Evolutionary conservation across 1,284 basidiomycete species (phyloP), one percentile per base, ranked within the genome.

Genomic region (Ceratobasidium sp.): DNA sequence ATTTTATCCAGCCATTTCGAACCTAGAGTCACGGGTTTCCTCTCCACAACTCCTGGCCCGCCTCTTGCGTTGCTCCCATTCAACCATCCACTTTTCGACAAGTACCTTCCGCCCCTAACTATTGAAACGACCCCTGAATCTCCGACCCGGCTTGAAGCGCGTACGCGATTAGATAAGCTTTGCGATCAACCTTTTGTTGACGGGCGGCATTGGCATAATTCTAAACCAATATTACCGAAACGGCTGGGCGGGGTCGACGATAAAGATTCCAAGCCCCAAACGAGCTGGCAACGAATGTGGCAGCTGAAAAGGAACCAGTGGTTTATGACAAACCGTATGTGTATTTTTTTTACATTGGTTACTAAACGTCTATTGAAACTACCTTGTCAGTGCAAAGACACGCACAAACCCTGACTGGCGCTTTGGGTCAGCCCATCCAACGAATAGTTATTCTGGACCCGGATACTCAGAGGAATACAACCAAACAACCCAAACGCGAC

Each of bases 321-420:
- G 1, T 88, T 87, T 79, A 90, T 90, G 87, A 81, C 84, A 31
- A 82, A 79, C 19, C 78, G 63, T 66, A 19, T 15, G 63, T 56
- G 6, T 31, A 6, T 29, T 53, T 4, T 36, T 29, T 17, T 14
- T n/a, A n/a, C n/a, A 27, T 19, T n/a, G n/a, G 1, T 3, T 22
- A 53, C n/a, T 29, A n/a, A 22, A 27, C 27, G 47, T 45, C 17
- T 29, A 7, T 22, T 48, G 22, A 50, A 41, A 22, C 44, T 48
- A 33, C 2, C 5, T 14, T 31, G 36, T 1, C 17, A 66, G 63
- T 92, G 75, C 89, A 90, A 75, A 82, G 84, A 74, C 88, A 89
- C 57, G 90, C 91, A 6, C 86, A 85, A 51, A 89, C 89, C 0
- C 79, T 92, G 74, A 90, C 89, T 0, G 90, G 91, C 0, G 89